Evolutionary conservation across 108 stramenopile genomes (phyloP).

Genomic region (Nannochloropsis oceanica): DNA sequence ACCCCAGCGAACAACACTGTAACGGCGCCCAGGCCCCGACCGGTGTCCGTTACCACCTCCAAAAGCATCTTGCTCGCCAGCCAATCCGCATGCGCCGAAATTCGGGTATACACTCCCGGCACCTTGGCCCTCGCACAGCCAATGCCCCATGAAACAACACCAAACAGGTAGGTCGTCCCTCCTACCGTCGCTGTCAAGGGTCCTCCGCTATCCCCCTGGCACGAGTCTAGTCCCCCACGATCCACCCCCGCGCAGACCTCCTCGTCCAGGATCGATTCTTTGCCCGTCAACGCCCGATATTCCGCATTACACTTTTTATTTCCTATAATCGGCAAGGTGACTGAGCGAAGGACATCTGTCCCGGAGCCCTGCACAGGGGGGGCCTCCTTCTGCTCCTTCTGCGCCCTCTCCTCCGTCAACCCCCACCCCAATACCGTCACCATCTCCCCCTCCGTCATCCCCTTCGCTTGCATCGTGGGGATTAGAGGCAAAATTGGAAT

Average conservation of each 20-base stretch:
- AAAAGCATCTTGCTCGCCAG: background rate
- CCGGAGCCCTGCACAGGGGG: background rate
- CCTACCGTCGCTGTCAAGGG: background rate
- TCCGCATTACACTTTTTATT: background rate
- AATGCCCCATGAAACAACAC: background rate
- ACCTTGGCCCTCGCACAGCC: background rate
- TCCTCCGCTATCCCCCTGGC: background rate
- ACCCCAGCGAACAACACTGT: background rate
- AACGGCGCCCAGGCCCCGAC: background rate
- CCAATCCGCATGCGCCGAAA: background rate
- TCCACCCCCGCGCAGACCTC: background rate
- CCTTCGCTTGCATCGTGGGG: background rate
- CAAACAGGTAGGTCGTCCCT: background rate
- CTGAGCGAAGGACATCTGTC: background rate
- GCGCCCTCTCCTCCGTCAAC: background rate
- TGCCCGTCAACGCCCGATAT: background rate
- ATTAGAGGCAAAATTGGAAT: background rate
- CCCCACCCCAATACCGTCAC: background rate
- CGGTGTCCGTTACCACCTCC: background rate
- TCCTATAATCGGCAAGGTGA: background rate
- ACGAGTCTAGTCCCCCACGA: background rate
- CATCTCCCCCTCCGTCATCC: background rate
- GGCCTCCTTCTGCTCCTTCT: background rate
- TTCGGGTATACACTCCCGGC: background rate
- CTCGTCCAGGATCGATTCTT: background rate